Evolutionary conservation across 2,329 filamentous ascomycete species (phyloP).

Genomic region (Metarhizium album): DNA sequence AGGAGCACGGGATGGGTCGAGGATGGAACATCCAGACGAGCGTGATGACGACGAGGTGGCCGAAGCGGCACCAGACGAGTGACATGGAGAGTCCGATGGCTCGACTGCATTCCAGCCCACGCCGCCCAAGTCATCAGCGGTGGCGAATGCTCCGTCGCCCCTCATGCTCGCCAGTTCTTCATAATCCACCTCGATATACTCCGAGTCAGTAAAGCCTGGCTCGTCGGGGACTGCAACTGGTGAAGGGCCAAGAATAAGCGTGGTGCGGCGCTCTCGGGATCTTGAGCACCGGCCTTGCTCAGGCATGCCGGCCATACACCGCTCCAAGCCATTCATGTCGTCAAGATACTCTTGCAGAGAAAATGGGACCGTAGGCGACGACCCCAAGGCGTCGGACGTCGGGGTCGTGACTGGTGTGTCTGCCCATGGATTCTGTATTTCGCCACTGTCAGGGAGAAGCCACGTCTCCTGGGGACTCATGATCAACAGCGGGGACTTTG

Average conservation of each 20-base stretch:
- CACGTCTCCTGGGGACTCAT: constrained; percentile 1
- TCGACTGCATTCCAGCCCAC: not conserved
- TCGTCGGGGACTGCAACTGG: not conserved
- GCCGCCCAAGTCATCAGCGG: not conserved
- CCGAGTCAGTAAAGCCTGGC: not conserved
- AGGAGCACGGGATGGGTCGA: not conserved
- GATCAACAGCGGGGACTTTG: constrained; percentile 1
- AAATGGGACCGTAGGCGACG: not conserved
- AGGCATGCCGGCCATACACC: not conserved
- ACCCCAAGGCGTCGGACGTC: not conserved
- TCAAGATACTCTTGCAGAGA: constrained; percentile 3
- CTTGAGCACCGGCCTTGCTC: not conserved
- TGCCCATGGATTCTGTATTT: not conserved
- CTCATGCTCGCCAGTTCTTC: not conserved
- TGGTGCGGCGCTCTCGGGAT: not conserved
- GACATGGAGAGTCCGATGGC: not conserved
- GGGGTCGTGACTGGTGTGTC: not conserved
- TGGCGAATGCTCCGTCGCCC: not conserved
- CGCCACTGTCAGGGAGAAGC: not conserved
- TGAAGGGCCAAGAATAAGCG: too few species aligned
- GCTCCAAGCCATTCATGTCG: constrained; percentile 3
- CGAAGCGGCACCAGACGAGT: not conserved
- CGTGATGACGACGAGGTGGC: constrained; percentile 1
- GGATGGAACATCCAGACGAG: not conserved
- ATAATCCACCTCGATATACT: not conserved